phyloP scores from a whole-genome alignment of 2,329 filamentous ascomycete genomes.

The Septoria linicola region DNA sequence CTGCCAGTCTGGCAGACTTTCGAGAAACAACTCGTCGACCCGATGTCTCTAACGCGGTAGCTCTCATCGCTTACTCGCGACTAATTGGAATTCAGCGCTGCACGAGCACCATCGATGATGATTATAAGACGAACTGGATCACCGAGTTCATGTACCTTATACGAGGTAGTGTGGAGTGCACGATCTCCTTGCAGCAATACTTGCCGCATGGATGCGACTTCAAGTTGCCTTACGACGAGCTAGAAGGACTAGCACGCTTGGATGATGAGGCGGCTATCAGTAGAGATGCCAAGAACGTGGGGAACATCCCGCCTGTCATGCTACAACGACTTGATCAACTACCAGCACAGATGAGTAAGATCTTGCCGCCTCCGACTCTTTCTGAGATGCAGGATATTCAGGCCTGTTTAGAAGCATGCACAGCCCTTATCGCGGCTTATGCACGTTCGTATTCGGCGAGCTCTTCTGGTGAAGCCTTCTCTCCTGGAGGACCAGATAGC shows the following conservation, averaged over 20 bases:
- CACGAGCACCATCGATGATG: conserved; percentile 4
- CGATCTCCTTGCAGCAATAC: conserved; percentile 15
- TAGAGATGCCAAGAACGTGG: conserved; percentile 2
- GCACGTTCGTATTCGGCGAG: conserved; percentile 12
- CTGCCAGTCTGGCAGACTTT: conserved; percentile 14
- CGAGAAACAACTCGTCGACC: conserved; percentile 14
- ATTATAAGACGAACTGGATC: conserved; percentile 6
- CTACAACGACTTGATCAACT: conserved; percentile 8
- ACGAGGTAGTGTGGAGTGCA: conserved; percentile 9
- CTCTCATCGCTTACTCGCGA: conserved; percentile 18
- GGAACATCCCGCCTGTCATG: conserved; percentile 10
- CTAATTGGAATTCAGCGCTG: conserved; percentile 15
- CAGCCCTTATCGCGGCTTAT: conserved; percentile 14
- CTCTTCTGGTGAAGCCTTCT: not conserved
- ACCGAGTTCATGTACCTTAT: conserved; percentile 16
- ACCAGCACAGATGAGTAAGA: not conserved
- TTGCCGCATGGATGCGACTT: conserved; percentile 18
- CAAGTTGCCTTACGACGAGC: conserved; percentile 10
- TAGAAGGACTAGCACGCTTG: conserved; percentile 9
- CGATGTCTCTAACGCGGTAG: conserved; percentile 14
- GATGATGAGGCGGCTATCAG: conserved; percentile 6
- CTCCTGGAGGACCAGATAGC: not conserved
- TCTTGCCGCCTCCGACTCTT: not conserved
- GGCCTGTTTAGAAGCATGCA: conserved; percentile 13
- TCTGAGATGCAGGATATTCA: conserved; percentile 6